These are phyloP conservation scores for Sicyos edulis DNA, from an alignment of 306 rosid genomes.

Conservation along the genomic window DNA sequence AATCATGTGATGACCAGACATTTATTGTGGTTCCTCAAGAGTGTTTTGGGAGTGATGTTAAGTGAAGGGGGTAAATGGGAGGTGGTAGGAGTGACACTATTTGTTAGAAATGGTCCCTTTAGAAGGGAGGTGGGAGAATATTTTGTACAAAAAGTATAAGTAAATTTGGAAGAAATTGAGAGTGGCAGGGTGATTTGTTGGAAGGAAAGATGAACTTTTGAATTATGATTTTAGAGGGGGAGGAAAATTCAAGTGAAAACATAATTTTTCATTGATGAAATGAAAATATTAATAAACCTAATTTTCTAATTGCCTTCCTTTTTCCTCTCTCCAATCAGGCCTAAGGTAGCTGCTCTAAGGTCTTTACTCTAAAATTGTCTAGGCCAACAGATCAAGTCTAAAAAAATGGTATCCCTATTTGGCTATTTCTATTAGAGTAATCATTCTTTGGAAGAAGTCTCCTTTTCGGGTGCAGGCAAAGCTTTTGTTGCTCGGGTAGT, in stretches of 20 bases:
- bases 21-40: background rate
- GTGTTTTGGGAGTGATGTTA: background rate
- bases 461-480: background rate
- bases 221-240: background rate
- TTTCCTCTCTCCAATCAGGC: background rate
- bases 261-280: background rate
- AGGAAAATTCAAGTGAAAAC: too few relatives aligned
- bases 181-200: background rate
- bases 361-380: background rate
- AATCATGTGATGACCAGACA: background rate
- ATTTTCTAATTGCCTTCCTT: background rate
- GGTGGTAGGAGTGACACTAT: background rate
- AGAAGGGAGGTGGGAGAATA: background rate
- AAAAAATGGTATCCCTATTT: background rate
- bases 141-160: background rate
- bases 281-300: background rate
- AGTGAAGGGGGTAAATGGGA: background rate
- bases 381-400: background rate
- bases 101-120: background rate
- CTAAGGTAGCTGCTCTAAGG: background rate
- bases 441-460: background rate
- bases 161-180: background rate
- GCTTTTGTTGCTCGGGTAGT: background rate
- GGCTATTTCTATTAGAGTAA: background rate
- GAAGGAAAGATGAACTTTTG: background rate